Evolutionary conservation across 148 eudicot species (phyloP).

Genomic region (Persicaria maculosa): DNA sequence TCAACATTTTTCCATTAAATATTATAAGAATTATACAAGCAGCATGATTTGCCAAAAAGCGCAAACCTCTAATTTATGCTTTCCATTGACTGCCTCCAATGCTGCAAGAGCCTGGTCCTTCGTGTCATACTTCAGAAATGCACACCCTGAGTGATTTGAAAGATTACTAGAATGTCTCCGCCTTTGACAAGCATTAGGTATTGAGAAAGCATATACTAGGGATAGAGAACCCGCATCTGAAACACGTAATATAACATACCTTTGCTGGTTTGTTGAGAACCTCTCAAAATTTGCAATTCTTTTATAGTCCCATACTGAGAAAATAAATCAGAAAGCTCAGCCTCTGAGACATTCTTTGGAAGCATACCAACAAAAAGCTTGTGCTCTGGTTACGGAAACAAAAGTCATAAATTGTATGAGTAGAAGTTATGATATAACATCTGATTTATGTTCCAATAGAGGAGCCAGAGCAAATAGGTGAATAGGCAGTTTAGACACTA

Average conservation of each 20-base stretch:
- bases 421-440: neutral
- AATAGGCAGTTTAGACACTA: neutral
- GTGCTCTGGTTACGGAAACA: slow-evolving; percentile 54
- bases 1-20: neutral
- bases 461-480: too few species aligned
- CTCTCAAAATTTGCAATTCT: slow-evolving; percentile 90
- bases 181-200: slow-evolving; percentile 1
- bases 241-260: slow-evolving; percentile 28
- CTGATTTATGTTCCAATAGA: neutral
- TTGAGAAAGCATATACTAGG: neutral
- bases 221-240: neutral
- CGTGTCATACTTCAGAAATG: slow-evolving; percentile 91
- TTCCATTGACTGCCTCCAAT: slow-evolving; percentile 79
- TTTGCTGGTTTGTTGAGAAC: slow-evolving; percentile 97
- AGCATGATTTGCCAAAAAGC: slow-evolving; percentile 8
- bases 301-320: slow-evolving; percentile 79
- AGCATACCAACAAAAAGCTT: slow-evolving; percentile 98
- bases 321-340: slow-evolving; percentile 79
- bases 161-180: slow-evolving; percentile 3
- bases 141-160: slow-evolving; percentile 56
- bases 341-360: slow-evolving; percentile 87
- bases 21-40: neutral
- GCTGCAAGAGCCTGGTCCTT: slow-evolving; percentile 96
- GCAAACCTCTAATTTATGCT: slow-evolving; percentile 91
- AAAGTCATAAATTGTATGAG: neutral